phyloP scores from a whole-genome alignment of 345 rosid species.

The Hibiscus mutabilis region DNA sequence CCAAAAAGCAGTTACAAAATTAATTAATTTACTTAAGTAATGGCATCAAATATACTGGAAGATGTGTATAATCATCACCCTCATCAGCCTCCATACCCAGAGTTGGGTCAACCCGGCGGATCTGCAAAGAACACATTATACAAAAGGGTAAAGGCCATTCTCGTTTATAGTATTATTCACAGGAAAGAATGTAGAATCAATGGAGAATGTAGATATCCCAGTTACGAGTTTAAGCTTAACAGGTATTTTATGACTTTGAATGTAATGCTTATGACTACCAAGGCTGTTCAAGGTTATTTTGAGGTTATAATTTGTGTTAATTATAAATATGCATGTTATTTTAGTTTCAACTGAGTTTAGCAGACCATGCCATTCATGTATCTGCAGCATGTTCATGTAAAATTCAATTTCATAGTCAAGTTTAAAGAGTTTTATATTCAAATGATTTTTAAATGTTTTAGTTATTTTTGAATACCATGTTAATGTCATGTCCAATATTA shows the following conservation, averaged over 20 bases:
- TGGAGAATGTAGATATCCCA: background rate
- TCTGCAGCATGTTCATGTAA: background rate
- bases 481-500: background rate
- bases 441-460: background rate
- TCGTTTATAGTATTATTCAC: background rate
- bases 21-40: background rate
- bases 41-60: conserved; percentile 52
- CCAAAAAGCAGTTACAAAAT: conserved; percentile 1
- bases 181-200: conserved; percentile 13
- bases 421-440: background rate
- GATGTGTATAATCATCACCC: conserved; percentile 95
- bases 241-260: background rate
- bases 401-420: background rate
- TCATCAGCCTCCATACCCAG: conserved; percentile 89
- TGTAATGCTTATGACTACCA: background rate
- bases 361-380: background rate
- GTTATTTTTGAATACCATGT: background rate
- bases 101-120: conserved; percentile 88
- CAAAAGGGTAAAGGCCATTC: conserved; percentile 6
- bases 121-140: conserved; percentile 36
- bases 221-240: background rate
- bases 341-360: background rate
- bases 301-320: background rate
- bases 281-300: background rate
- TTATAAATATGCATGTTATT: background rate